phyloP scores from a whole-genome alignment of 768 basidiomycete genomes.

The Phanerochaete sordida region DNA sequence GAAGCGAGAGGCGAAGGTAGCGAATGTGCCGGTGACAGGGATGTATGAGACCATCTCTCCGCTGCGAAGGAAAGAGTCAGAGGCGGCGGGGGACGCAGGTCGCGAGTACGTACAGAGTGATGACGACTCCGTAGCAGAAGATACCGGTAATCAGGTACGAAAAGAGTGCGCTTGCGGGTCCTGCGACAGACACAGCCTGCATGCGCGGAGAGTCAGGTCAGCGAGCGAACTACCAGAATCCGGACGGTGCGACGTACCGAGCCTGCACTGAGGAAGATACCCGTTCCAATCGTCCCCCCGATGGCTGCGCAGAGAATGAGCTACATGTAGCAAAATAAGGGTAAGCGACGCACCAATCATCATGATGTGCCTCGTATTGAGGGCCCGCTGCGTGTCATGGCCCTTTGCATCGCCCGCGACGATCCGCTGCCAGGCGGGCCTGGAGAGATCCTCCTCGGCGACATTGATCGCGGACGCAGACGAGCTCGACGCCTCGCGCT shows the following conservation, averaged over 20 bases:
- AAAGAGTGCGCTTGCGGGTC: constrained; percentile 58
- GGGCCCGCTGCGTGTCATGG: constrained; percentile 34
- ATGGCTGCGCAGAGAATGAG: constrained; percentile 35
- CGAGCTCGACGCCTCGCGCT: not conserved
- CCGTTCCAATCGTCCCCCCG: constrained; percentile 51
- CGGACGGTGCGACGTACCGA: constrained; percentile 21
- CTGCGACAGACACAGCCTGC: constrained; percentile 51
- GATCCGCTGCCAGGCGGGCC: constrained; percentile 21
- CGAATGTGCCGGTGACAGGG: constrained; percentile 60
- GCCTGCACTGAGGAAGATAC: constrained; percentile 59
- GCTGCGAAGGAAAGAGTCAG: constrained; percentile 20
- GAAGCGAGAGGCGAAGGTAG: constrained; percentile 53
- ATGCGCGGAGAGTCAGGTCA: too few species aligned
- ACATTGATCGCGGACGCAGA: not conserved
- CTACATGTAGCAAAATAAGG: not conserved
- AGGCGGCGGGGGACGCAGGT: constrained; percentile 7
- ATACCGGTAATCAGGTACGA: constrained; percentile 58
- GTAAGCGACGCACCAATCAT: constrained; percentile 33
- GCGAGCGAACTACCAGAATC: not conserved
- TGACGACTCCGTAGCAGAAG: constrained; percentile 60
- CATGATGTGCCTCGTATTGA: constrained; percentile 38
- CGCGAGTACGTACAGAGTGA: constrained; percentile 40
- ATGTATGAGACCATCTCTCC: constrained; percentile 68
- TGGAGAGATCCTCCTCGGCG: not conserved
- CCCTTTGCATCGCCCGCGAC: constrained; percentile 15